phyloP scores from a whole-genome alignment of 164 flowering plant genomes.

The Cinnamomum micranthum region DNA sequence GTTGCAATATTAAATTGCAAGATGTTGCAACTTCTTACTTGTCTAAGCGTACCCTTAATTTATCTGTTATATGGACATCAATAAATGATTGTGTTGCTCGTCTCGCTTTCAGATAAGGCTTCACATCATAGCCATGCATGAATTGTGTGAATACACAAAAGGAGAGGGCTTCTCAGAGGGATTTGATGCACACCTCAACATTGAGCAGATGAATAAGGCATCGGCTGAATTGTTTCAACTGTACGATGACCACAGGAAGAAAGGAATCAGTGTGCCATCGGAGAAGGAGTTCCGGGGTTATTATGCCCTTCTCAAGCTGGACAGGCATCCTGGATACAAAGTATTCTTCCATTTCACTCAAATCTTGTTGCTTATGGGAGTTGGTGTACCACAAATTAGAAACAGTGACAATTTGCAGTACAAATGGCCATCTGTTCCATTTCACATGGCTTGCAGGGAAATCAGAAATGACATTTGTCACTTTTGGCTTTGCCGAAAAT shows the following conservation, averaged over 20 bases:
- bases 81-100: conserved; percentile 1
- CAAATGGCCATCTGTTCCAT: too few relatives aligned
- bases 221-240: conserved; percentile 94
- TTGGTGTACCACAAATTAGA: background rate
- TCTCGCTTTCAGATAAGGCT: conserved; percentile 65
- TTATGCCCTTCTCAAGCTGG: conserved; percentile 97
- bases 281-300: conserved; percentile 97
- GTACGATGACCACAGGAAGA: conserved; percentile 97
- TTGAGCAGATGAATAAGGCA: conserved; percentile 99
- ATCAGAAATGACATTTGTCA: too few relatives aligned
- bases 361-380: background rate
- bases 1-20: too few relatives aligned
- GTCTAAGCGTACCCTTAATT: background rate
- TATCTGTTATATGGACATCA: background rate
- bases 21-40: background rate
- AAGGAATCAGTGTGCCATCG: conserved; percentile 59
- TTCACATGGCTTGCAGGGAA: too few relatives aligned
- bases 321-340: conserved; percentile 97
- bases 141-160: conserved; percentile 82
- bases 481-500: too few relatives aligned
- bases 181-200: conserved; percentile 98
- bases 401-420: background rate
- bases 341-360: conserved; percentile 27
- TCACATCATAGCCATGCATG: conserved; percentile 97
- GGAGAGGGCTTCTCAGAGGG: conserved; percentile 99